A percentile compares a stretch with the other conserved stretches of the same genome.
These are phyloP conservation scores for Trypanosoma avium DNA, from an alignment of 208 protist species.

Conservation along the genomic window DNA sequence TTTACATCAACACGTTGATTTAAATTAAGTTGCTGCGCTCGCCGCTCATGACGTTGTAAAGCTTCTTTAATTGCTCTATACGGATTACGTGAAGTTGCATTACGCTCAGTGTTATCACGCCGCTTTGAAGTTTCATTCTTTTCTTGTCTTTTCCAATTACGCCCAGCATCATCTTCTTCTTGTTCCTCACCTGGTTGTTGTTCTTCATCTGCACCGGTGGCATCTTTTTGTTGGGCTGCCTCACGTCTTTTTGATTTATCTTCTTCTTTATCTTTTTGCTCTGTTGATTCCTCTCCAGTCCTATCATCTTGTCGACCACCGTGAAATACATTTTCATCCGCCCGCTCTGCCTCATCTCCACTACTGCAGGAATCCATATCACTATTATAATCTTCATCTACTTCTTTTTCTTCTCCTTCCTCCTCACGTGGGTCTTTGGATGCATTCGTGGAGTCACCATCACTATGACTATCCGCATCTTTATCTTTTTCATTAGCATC, in stretches of 20 bases:
- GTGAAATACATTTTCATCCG: conserved; percentile 79
- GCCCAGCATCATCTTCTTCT: conserved; percentile 78
- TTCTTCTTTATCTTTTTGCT: conserved; percentile 58
- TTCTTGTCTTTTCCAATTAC: conserved; percentile 83
- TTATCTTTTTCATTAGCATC: conserved; percentile 23
- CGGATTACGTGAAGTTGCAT: conserved; percentile 67
- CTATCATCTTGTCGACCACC: conserved; percentile 85
- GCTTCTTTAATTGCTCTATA: conserved; percentile 89
- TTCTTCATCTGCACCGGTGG: conserved; percentile 46
- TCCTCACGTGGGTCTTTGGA: conserved; percentile 3
- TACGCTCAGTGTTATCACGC: conserved; percentile 74
- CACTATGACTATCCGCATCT: conserved; percentile 18
- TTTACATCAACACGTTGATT: conserved; percentile 74
- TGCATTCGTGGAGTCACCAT: conserved; percentile 6
- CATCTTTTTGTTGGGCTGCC: conserved; percentile 42
- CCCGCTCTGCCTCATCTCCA: conserved; percentile 42
- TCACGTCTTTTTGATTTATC: conserved; percentile 30
- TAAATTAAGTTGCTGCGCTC: conserved; percentile 81
- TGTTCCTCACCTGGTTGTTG: conserved; percentile 75
- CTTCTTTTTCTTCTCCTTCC: conserved; percentile 31
- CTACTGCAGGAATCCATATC: conserved; percentile 35
- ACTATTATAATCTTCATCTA: conserved; percentile 29
- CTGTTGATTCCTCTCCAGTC: conserved; percentile 69
- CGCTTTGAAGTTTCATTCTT: conserved; percentile 67
- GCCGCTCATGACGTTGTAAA: conserved; percentile 75